phyloP scores from a whole-genome alignment of 352 stramenopile species.

The Blastocystis sp. region DNA sequence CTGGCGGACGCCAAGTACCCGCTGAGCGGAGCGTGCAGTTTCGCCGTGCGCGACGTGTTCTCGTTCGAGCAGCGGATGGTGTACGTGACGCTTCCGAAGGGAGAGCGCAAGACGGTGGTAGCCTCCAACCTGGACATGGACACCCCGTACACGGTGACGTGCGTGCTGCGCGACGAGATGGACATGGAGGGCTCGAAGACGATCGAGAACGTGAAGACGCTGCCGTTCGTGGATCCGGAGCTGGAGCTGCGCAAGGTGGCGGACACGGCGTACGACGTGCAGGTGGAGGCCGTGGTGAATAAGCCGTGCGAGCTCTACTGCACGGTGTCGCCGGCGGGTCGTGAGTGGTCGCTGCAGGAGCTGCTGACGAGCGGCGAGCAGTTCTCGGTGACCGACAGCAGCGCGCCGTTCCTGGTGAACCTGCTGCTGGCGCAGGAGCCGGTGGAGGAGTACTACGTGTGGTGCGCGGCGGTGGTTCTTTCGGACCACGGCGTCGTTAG shows the following conservation, averaged over 20 bases:
- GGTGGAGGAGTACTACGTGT: not conserved
- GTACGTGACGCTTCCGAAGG: not conserved
- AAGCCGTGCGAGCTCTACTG: conserved; percentile 19
- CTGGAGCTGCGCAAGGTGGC: not conserved
- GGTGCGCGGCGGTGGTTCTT: not conserved
- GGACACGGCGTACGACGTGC: conserved; percentile 7
- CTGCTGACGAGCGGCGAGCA: not conserved
- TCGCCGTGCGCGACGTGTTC: not conserved
- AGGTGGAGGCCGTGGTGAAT: not conserved
- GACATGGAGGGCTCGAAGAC: not conserved
- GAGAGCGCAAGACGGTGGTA: not conserved
- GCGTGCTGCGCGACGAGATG: conserved; percentile 9
- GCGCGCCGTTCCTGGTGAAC: not conserved
- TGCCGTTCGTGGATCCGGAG: not conserved
- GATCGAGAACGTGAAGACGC: not conserved
- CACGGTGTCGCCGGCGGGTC: not conserved
- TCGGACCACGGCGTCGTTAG: not conserved
- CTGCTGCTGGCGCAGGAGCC: not conserved
- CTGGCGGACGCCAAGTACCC: not conserved
- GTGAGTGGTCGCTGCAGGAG: not conserved
- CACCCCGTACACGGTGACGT: not conserved
- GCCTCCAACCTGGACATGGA: not conserved
- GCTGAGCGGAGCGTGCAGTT: not conserved
- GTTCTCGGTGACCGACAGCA: not conserved
- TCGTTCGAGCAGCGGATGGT: not conserved